These are phyloP conservation scores for Aspergillus cristatus DNA, from an alignment of 495 filamentous ascomycete species.

Conservation along the genomic window DNA sequence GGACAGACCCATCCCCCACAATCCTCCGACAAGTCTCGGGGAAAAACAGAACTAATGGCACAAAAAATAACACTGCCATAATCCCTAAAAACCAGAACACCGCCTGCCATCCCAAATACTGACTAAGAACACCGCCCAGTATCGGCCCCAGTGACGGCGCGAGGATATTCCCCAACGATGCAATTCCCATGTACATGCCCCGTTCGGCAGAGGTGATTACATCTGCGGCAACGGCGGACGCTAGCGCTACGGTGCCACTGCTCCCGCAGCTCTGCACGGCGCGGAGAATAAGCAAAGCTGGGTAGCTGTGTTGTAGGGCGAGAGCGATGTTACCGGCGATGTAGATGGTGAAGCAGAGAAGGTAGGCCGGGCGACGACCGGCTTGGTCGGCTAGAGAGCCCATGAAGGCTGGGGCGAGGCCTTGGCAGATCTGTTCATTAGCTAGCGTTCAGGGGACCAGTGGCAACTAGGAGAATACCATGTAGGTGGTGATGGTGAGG, in stretches of 20 bases:
- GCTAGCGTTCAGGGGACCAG: neutral
- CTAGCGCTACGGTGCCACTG: conserved; percentile 38
- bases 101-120: conserved; percentile 59
- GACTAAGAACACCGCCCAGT: conserved; percentile 52
- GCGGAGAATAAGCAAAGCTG: conserved; percentile 37
- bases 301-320: conserved; percentile 34
- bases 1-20: conserved; percentile 32
- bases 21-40: conserved; percentile 36
- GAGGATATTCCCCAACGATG: conserved; percentile 25
- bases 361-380: conserved; percentile 41
- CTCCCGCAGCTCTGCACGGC: conserved; percentile 41
- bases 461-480: conserved; percentile 14
- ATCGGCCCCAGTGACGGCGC: conserved; percentile 45
- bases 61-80: conserved; percentile 29
- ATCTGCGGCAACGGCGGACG: conserved; percentile 37
- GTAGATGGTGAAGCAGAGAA: conserved; percentile 40
- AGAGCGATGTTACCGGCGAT: conserved; percentile 38
- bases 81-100: conserved; percentile 73
- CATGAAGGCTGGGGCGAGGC: conserved; percentile 40
- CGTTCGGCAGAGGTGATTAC: conserved; percentile 36
- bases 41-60: conserved; percentile 23
- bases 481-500: conserved; percentile 36
- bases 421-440: conserved; percentile 35
- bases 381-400: conserved; percentile 40
- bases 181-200: conserved; percentile 37